A percentile compares a stretch with the other conserved stretches of the same genome.
Conservation (phyloP, 2,329 filamentous ascomycete species). For the Passalora sequoiae region DNA sequence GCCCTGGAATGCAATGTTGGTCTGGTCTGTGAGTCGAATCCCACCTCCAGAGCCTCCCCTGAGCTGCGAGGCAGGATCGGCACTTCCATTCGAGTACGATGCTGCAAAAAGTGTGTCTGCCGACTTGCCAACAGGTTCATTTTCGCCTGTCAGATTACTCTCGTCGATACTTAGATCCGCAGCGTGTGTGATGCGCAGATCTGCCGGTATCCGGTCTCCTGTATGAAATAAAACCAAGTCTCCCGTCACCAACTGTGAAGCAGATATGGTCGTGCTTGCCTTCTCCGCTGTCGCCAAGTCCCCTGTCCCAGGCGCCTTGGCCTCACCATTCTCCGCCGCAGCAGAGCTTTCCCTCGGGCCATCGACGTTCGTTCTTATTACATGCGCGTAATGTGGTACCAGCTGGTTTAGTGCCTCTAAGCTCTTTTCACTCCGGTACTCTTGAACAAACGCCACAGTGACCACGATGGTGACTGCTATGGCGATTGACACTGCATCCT, state of each 20-base stretch:
- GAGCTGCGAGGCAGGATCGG: conserved; percentile 12
- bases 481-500: conserved; percentile 93
- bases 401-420: conserved; percentile 90
- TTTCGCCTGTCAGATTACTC: conserved; percentile 94
- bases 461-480: conserved; percentile 96
- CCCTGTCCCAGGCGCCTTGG: conserved; percentile 52
- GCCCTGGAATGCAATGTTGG: conserved; percentile 97
- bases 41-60: conserved; percentile 47
- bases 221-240: conserved; percentile 92
- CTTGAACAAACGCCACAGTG: conserved; percentile 90
- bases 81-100: conserved; percentile 22
- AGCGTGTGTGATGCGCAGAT: conserved; percentile 87
- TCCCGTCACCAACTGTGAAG: conserved; percentile 80
- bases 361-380: conserved; percentile 59
- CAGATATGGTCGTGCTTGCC: conserved; percentile 77
- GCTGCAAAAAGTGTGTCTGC: conserved; percentile 52
- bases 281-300: conserved; percentile 61
- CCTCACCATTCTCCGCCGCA: conserved; percentile 37
- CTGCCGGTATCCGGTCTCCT: conserved; percentile 91
- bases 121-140: conserved; percentile 80
- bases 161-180: conserved; percentile 90
- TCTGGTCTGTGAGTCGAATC: conserved; percentile 65
- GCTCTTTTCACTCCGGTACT: conserved; percentile 96
- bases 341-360: conserved; percentile 19
- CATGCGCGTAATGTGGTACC: conserved; percentile 89